Conservation (phyloP, 2,329 filamentous ascomycete species). For the Leptosphaerulina australis region DNA sequence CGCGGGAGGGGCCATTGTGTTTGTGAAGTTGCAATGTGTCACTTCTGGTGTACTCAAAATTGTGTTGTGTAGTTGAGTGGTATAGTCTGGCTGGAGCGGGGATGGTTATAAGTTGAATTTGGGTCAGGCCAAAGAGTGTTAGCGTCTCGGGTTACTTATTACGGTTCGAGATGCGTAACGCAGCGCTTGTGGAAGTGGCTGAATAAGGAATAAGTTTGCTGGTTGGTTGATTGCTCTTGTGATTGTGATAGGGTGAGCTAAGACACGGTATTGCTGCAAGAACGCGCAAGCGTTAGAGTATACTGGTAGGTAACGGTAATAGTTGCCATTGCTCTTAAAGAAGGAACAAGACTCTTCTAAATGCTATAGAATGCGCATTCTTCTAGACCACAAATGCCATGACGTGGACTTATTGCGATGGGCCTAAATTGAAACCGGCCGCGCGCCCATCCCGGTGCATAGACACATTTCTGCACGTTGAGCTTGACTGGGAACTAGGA, state of each 20-base stretch:
- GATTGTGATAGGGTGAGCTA: constrained; percentile 23
- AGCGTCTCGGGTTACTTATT: constrained; percentile 15
- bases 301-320: constrained; percentile 2
- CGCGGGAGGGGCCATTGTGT: constrained; percentile 26
- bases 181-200: constrained; percentile 20
- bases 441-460: constrained; percentile 18
- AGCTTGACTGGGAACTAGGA: constrained; percentile 2
- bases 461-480: constrained; percentile 12
- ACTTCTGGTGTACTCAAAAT: constrained; percentile 1
- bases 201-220: constrained; percentile 19
- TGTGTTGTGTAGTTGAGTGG: background rate
- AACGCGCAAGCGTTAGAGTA: constrained; percentile 22
- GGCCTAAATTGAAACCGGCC: constrained; percentile 18
- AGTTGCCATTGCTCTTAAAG: constrained; percentile 1
- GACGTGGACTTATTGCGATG: constrained; percentile 30
- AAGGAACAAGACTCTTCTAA: constrained; percentile 20
- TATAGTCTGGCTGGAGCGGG: constrained; percentile 21
- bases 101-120: constrained; percentile 15
- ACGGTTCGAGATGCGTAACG: constrained; percentile 19
- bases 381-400: constrained; percentile 28
- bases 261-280: constrained; percentile 17
- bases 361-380: constrained; percentile 24
- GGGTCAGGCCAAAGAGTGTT: constrained; percentile 21
- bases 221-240: constrained; percentile 21
- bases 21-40: background rate